Base-by-base conservation (phyloP, 2,329 filamentous ascomycete genomes). In the Juglanconis oblonga region DNA sequence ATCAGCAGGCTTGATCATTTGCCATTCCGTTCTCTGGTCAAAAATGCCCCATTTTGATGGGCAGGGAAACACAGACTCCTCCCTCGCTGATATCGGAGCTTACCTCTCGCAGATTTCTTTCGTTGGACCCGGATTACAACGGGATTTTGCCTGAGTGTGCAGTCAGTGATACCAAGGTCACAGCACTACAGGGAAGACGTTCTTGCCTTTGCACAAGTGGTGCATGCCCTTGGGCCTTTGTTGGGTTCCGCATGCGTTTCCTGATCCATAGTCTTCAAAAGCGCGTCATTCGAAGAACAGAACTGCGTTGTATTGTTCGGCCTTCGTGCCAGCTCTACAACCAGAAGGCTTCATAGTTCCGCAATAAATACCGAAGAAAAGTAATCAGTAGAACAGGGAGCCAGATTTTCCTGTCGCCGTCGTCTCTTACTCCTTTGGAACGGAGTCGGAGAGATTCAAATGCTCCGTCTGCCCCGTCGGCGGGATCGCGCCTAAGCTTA, bases 191-290 rank as follows among this genome's bases (percentile, higher is more conserved):
- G 5, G 9, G 44, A 8, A 47, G 6, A 17, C 17, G 9, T 5
- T 17, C 57, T 52, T 48, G 57, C 61, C 64, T 77, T 80, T 61
- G 80, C 80, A 65, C 80, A 82, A 1, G 79, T 81, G 1, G 72
- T 73, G 65, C 80, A 82, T 48, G 80, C 80, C 64, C 78, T 77
- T 3, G 80, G 79, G 11, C 79, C 79, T 62, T 76, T 79, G 65
- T 55, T 61, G 45, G 58, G 58, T 59, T 62, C 49, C 45, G 33
- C 29, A 29, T 50, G 47, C 14, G 42, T 54, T 42, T 58, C 51
- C 32, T 42, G 14, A n/a, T 62, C 52, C 61, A 63, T 63, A 2
- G 32, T 50, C 49, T 2, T 33, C 36, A 11, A n/a, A 14, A 32
- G 10, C 11, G 35, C 3, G 51, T 29, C n/a, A 31, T n/a, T 13